These are phyloP conservation scores for Zygnema circumcarinatum DNA, from an alignment of 139 green algal species.

Conservation along the genomic window DNA sequence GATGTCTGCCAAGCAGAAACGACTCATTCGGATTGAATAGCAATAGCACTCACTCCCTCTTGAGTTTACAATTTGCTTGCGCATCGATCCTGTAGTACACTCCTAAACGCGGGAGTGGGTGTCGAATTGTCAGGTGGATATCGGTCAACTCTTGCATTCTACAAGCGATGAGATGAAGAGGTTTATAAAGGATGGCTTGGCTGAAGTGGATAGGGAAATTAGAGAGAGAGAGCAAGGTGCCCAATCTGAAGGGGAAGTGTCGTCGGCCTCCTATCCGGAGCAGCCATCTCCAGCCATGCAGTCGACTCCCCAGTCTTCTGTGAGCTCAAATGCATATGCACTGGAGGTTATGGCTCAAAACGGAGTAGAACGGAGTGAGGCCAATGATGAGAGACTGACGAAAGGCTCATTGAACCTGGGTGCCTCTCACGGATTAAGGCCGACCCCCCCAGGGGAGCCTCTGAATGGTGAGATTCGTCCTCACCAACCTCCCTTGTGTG, in stretches of 20 bases:
- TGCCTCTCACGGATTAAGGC: too few species aligned
- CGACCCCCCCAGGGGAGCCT: too few species aligned
- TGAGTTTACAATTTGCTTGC: too few species aligned
- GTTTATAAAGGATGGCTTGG: conserved; percentile 17
- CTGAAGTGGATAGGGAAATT: background rate
- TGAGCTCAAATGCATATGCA: background rate
- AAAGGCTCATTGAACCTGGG: background rate
- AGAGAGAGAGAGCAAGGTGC: background rate
- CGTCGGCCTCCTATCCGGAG: background rate
- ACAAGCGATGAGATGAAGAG: background rate
- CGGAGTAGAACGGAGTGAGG: background rate
- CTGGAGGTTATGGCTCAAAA: background rate
- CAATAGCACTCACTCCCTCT: too few species aligned
- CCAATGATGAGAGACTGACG: background rate
- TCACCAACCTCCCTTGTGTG: too few species aligned
- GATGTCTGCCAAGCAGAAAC: too few species aligned
- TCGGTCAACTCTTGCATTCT: background rate
- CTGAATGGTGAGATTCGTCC: too few species aligned
- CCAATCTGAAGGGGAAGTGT: background rate
- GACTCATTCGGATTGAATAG: too few species aligned
- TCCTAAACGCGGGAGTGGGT: too few species aligned
- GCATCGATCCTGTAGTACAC: too few species aligned
- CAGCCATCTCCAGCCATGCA: background rate
- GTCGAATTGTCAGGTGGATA: conserved; percentile 5
- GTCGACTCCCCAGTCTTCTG: background rate